A percentile compares a stretch with the other conserved stretches of the same genome.
These are phyloP conservation scores for Globisporangium takayamanum DNA, from an alignment of 352 stramenopile species.

Conservation along the genomic window DNA sequence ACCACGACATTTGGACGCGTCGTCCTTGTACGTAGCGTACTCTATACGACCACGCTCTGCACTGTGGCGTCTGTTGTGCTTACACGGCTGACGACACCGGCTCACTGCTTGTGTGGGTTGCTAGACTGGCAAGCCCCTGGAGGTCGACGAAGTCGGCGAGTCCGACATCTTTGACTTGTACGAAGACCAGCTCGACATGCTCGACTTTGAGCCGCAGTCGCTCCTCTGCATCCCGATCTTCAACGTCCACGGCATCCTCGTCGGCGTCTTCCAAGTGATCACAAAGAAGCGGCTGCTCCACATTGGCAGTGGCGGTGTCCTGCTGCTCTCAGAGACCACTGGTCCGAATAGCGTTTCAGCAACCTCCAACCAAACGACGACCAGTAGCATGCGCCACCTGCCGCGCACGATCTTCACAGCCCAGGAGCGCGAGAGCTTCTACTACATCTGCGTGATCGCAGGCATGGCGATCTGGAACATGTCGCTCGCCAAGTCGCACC, in stretches of 20 bases:
- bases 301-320: not conserved
- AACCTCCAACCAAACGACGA: not conserved
- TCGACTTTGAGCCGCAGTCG: conserved; percentile 27
- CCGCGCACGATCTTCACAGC: conserved; percentile 18
- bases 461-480: conserved; percentile 67
- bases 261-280: conserved; percentile 52
- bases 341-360: not conserved
- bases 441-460: conserved; percentile 39
- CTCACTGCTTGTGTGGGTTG: too few species aligned
- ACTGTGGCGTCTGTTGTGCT: too few species aligned
- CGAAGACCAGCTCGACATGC: conserved; percentile 31
- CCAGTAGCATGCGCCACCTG: not conserved
- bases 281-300: conserved; percentile 9
- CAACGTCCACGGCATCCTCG: conserved; percentile 57
- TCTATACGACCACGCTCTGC: too few species aligned
- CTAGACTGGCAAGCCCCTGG: conserved; percentile 35
- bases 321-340: not conserved
- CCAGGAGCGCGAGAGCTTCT: conserved; percentile 31
- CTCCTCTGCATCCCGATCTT: conserved; percentile 59
- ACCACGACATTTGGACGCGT: conserved; percentile 58
- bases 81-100: too few species aligned
- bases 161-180: conserved; percentile 29
- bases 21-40: conserved; percentile 30
- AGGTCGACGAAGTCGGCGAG: conserved; percentile 53
- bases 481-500: conserved; percentile 46